Base-by-base conservation (phyloP, 768 basidiomycete species). In the Lactifluus pinguis region DNA sequence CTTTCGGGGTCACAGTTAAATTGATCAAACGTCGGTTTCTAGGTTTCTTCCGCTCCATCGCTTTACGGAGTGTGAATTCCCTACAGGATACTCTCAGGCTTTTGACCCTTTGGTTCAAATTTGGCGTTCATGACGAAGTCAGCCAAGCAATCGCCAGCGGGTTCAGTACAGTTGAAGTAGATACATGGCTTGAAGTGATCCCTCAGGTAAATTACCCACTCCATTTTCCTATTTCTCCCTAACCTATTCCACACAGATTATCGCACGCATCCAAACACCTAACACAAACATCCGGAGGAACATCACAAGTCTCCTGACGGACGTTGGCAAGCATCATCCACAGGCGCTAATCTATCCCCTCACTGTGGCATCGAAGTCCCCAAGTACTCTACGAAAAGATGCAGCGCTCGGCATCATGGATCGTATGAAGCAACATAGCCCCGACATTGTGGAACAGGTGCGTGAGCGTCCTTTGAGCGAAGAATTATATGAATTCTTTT, bases 171-270 rank as follows among this genome's bases (percentile, higher is more conserved):
- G 92, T 99, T 41, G 92, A 90, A 69, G 86, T 99, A 54, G 94
- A 99, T 69, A 98, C 95, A 0, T 99, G 97, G 97, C 79, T 99
- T 42, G 94, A 98, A 69, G 97, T 99, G 65, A 93, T 98, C 57
- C 97, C 97, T 50, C 95, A 98, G 82, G 95, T 92, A 72, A 58
- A 75, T 60, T 29, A 2, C 38, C 19, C 7, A 30, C 5, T 29
- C 14, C 52, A 15, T 29, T 42, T 29, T 13, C 21, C 25, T 45
- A 47, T n/a, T 25, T 25, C 48, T 17, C 32, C 30, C 19, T 53
- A 54, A 58, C 29, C 60, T 45, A 48, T n/a, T 44, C 36, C 7
- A 29, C 61, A 42, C 60, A 98, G 92, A 95, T 99, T 65, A 98
- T 99, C 68, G 97, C 97, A 44, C 87, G 97, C 15, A 95, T 99